phyloP scores from a whole-genome alignment of 257 asterid species.

The Solanum boliviense region DNA sequence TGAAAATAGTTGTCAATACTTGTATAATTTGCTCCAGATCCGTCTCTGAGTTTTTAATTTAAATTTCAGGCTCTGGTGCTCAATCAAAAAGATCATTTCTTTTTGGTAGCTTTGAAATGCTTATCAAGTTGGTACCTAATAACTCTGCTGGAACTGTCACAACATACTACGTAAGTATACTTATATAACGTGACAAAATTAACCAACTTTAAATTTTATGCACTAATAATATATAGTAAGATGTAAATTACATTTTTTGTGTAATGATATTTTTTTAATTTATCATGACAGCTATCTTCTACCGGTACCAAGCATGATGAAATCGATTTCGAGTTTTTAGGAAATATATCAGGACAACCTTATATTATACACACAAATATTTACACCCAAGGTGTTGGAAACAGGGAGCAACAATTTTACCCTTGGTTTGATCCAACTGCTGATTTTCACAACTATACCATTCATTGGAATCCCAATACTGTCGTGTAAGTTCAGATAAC shows the following conservation, averaged over 20 bases:
- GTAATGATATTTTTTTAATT: not conserved
- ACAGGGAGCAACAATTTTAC: constrained; percentile 57
- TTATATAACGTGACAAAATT: too few species aligned
- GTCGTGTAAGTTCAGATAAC: constrained; percentile 33
- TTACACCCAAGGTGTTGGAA: constrained; percentile 45
- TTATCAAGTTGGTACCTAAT: constrained; percentile 48
- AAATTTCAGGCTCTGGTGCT: constrained; percentile 45
- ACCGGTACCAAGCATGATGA: constrained; percentile 58
- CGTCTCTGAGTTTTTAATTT: not conserved
- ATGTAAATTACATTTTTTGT: not conserved
- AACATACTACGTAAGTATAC: constrained; percentile 44
- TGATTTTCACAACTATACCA: constrained; percentile 68
- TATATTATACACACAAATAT: constrained; percentile 61
- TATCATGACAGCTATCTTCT: constrained; percentile 40
- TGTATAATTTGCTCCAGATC: not conserved
- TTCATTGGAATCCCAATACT: constrained; percentile 48
- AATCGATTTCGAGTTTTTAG: constrained; percentile 79
- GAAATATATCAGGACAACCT: constrained; percentile 65
- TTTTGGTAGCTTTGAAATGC: constrained; percentile 66
- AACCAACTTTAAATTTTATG: too few species aligned
- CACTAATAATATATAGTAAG: not conserved
- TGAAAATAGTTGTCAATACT: not conserved
- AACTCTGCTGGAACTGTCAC: constrained; percentile 81
- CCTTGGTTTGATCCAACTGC: constrained; percentile 76
- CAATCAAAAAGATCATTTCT: constrained; percentile 43